Conservation (phyloP, 2,329 filamentous ascomycete genomes). For the Colletotrichum melonis region DNA sequence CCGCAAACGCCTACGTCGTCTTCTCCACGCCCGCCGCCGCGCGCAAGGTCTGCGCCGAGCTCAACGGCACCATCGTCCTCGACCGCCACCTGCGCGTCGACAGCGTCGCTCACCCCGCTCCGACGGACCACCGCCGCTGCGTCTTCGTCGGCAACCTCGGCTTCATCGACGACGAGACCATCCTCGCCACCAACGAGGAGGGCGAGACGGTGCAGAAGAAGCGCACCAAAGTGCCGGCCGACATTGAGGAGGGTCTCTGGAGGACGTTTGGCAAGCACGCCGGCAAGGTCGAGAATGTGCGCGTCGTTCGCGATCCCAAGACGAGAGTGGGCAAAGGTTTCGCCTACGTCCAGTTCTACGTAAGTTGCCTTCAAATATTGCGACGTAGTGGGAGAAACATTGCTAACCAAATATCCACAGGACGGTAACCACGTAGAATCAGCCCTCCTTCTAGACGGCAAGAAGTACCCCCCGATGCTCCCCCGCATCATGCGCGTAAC, state of each 20-base stretch:
- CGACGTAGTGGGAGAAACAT: neutral
- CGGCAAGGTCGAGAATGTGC: slow-evolving; percentile 91
- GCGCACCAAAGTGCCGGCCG: slow-evolving; percentile 79
- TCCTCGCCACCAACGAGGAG: slow-evolving; percentile 72
- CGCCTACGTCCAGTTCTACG: slow-evolving; percentile 95
- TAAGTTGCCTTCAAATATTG: slow-evolving; percentile 47
- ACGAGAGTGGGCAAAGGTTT: slow-evolving; percentile 97
- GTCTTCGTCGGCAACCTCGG: slow-evolving; percentile 97
- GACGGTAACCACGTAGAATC: slow-evolving; percentile 90
- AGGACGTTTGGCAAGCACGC: slow-evolving; percentile 77
- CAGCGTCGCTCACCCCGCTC: slow-evolving; percentile 86
- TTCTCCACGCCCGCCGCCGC: slow-evolving; percentile 82
- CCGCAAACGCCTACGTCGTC: slow-evolving; percentile 93
- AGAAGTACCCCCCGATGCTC: slow-evolving; percentile 95
- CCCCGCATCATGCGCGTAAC: slow-evolving; percentile 87
- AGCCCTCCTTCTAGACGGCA: slow-evolving; percentile 88
- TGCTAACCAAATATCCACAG: slow-evolving; percentile 46
- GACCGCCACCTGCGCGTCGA: slow-evolving; percentile 92
- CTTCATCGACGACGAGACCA: slow-evolving; percentile 92
- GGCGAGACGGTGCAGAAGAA: slow-evolving; percentile 78
- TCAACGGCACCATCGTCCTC: slow-evolving; percentile 88
- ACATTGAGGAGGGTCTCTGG: slow-evolving; percentile 95
- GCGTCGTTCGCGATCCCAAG: slow-evolving; percentile 87
- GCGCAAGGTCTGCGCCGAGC: slow-evolving; percentile 76
- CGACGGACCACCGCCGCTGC: slow-evolving; percentile 86